These are phyloP conservation scores for Boletus sp. DNA, from an alignment of 768 basidiomycete genomes.

Conservation along the genomic window DNA sequence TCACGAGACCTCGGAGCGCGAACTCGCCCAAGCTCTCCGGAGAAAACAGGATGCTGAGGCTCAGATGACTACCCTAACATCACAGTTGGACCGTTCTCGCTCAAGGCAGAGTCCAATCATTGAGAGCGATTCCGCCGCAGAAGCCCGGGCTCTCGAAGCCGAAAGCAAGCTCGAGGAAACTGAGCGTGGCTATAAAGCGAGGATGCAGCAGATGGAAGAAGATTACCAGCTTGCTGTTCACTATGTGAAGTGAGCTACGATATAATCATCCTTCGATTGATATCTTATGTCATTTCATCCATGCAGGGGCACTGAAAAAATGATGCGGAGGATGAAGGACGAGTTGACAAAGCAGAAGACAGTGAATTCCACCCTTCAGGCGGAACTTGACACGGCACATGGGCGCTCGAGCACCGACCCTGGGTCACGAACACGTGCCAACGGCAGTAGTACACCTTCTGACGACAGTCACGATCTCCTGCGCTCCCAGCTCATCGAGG, in stretches of 20 bases:
- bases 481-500: conserved; percentile 69
- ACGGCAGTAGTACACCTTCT: conserved; percentile 77
- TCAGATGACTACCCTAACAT: conserved; percentile 59
- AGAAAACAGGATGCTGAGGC: conserved; percentile 74
- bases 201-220: conserved; percentile 86
- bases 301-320: conserved; percentile 90
- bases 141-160: conserved; percentile 57
- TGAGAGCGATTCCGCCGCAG: conserved; percentile 35
- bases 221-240: conserved; percentile 97
- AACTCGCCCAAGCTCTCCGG: conserved; percentile 61
- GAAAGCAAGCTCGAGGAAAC: conserved; percentile 78
- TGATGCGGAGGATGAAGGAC: conserved; percentile 95
- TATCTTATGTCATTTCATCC: conserved; percentile 15
- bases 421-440: conserved; percentile 50
- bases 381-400: conserved; percentile 75
- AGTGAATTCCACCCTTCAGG: conserved; percentile 72
- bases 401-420: conserved; percentile 53
- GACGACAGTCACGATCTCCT: conserved; percentile 67
- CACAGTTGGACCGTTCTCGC: conserved; percentile 64
- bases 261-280: conserved; percentile 16
- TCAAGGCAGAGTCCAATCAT: conserved; percentile 53
- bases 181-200: conserved; percentile 71
- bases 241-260: conserved; percentile 81
- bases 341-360: conserved; percentile 90
- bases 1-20: conserved; percentile 73